Base-by-base conservation (phyloP, 1,284 basidiomycete genomes). In the Melampsora americana region DNA sequence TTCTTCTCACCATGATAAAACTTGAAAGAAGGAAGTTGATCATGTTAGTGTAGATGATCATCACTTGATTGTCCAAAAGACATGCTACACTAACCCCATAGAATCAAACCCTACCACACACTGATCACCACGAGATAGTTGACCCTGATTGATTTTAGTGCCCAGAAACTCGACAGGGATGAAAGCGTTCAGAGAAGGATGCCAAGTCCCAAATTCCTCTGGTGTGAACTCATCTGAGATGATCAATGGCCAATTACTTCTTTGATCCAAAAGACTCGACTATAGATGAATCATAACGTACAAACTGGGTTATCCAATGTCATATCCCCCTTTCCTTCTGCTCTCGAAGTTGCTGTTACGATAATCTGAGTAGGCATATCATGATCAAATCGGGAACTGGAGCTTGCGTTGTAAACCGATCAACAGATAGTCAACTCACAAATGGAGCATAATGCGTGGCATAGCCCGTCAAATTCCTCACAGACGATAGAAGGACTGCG, bases 91-190 rank as follows among this genome's bases (percentile, higher is more conserved):
- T 16, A 46, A 76, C 74, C 66, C 74, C 67, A 76, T 69, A 11
- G 66, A 69, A 32, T 76, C 74, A 76, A 76, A 76, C 3, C 74
- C 74, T 9, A 69, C 67, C 18, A 76, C 74, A 65, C 74, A 76
- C n/a, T 66, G 59, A 23, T 76, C 67, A 1, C 66, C 74, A 26
- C 46, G 56, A 14, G 61, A 69, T 28, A 62, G 61, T 23, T 64
- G 56, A 9, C 74, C 74, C 30, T 69, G 60, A 18, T 64, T 56
- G 23, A 69, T 69, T 28, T 69, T 69, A 44, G 66, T 76, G 39
- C 74, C 74, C 11, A 76, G 48, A 26, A 64, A 69, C n/a, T 76
- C 64, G 46, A 76, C 53, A 59, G 74, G 74, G 53, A 76, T 69
- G 50, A 76, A 76, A 23, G 67, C 66, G 28, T 69, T 76, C 26